Base-by-base conservation (phyloP, 257 asterid species). In the Hygrophila difformis region DNA sequence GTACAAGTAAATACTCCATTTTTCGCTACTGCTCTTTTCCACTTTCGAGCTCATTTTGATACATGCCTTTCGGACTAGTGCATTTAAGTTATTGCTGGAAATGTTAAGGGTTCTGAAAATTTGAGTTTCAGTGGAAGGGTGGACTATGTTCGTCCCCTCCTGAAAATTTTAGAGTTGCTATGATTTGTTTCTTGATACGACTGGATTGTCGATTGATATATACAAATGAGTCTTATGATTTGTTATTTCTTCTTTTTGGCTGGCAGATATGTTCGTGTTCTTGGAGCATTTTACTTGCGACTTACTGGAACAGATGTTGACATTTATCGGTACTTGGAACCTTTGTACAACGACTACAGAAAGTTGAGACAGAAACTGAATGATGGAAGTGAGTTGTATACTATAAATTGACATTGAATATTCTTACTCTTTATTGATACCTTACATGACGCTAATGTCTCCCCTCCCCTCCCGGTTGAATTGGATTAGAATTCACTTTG, bases 231-330 rank as follows among this genome's bases (percentile, higher is more conserved):
- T 26, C 31, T 18, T 5, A 12, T 34, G 20, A 22, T 24, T n/a
- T 18, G 20, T 35, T 12, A 2, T 4, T 33, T 33, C 12, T 33
- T 33, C 31, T 45, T 41, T 34, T 47, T 33, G 63, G 21, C 6
- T 42, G 38, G 54, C 59, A 76, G 94, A 58, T 85, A 85, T 59
- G 98, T 91, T 20, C 87, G 96, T 26, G 77, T 65, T 28, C 93
- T 91, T 53, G 98, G 96, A 18, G 98, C 96, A 16, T 89, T 89
- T 59, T 89, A 89, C 76, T 64, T 89, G 72, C 77, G 98, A 14
- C 81, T 85, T 50, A 89, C 98, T 1, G 98, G 92, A 52, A 91
- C 78, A 0, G 98, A 86, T 57, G 53, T 86, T 39, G 98, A 91
- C 65, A 74, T 86, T 2, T 91, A 82, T 59, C 82, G 88, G 18